phyloP scores from a whole-genome alignment of 345 rosid genomes.

The Citrus glauca region DNA sequence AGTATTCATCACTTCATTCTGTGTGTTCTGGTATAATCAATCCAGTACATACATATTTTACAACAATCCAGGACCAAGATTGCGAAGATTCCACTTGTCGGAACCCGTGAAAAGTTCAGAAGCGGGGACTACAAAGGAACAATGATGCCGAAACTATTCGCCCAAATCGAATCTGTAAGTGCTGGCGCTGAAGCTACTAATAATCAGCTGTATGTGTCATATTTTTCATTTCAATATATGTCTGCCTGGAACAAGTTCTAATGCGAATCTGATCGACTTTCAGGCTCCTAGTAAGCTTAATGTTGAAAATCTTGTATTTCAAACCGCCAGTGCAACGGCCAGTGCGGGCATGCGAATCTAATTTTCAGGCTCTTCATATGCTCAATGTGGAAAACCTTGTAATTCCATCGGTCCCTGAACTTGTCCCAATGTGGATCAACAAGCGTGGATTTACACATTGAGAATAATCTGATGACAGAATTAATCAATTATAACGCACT shows the following conservation, averaged over 20 bases:
- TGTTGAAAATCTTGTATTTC: constrained; percentile 4
- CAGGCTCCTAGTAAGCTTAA: constrained; percentile 13
- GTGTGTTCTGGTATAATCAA: too few relatives aligned
- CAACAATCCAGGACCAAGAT: neutral
- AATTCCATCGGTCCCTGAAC: constrained; percentile 19
- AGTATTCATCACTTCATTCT: constrained; percentile 9
- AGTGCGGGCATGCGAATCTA: neutral
- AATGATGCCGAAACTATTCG: too few relatives aligned
- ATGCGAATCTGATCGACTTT: neutral
- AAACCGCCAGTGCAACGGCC: too few relatives aligned
- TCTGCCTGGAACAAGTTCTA: neutral
- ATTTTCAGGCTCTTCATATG: constrained; percentile 15
- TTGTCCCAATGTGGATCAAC: constrained; percentile 13
- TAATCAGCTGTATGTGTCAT: neutral
- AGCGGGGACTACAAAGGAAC: too few relatives aligned
- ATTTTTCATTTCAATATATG: neutral
- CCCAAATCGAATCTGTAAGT: constrained; percentile 14
- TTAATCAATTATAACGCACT: neutral
- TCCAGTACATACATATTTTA: neutral
- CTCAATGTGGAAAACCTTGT: constrained; percentile 17
- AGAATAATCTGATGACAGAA: neutral
- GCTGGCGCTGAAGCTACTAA: neutral
- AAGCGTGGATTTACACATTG: constrained; percentile 8
- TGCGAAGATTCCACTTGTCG: constrained; percentile 36
- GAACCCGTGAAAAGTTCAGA: constrained; percentile 11